Percentiles rank a stretch among this genome's conserved stretches.
Conservation (phyloP, 106 monocot genomes). For the Dioscorea zingiberensis region DNA sequence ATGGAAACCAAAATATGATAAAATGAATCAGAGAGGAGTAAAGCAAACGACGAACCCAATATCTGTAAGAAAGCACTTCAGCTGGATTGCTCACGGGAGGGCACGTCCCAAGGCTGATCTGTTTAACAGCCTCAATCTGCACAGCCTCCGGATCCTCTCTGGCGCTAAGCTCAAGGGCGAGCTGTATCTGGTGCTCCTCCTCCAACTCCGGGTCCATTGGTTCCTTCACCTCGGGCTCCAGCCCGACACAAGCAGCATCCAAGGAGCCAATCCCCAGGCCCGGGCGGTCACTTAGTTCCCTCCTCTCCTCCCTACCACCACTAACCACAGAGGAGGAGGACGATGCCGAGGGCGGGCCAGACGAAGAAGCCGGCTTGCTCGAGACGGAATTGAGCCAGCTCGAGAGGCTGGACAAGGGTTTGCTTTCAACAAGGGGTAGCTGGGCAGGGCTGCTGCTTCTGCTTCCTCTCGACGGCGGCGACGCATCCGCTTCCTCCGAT, state of each 20-base stretch:
- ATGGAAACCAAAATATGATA: no score
- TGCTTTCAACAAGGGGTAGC: constrained; percentile 12
- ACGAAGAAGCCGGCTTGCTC: constrained; percentile 6
- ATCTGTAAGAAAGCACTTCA: constrained; percentile 52
- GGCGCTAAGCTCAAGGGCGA: constrained; percentile 62
- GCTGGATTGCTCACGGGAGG: constrained; percentile 33
- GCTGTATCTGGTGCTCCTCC: constrained; percentile 65
- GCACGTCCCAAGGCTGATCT: constrained; percentile 65
- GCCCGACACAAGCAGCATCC: no score
- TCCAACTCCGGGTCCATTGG: constrained; percentile 13
- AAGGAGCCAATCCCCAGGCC: no score
- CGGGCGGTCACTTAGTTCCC: background rate
- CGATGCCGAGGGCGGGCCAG: background rate
- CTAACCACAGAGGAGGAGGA: constrained; percentile 6
- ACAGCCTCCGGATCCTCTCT: constrained; percentile 74
- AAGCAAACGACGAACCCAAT: constrained; percentile 42
- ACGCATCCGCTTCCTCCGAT: constrained; percentile 11
- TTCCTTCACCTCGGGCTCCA: background rate
- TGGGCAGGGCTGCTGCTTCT: background rate
- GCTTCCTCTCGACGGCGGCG: background rate
- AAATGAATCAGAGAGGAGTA: no score
- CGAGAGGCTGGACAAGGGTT: constrained; percentile 25
- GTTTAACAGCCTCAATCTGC: constrained; percentile 76
- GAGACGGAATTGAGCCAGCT: constrained; percentile 45
- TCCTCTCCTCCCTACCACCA: background rate